Conservation (phyloP, 495 filamentous ascomycete species). For the Hypoxylon cercidicola region DNA sequence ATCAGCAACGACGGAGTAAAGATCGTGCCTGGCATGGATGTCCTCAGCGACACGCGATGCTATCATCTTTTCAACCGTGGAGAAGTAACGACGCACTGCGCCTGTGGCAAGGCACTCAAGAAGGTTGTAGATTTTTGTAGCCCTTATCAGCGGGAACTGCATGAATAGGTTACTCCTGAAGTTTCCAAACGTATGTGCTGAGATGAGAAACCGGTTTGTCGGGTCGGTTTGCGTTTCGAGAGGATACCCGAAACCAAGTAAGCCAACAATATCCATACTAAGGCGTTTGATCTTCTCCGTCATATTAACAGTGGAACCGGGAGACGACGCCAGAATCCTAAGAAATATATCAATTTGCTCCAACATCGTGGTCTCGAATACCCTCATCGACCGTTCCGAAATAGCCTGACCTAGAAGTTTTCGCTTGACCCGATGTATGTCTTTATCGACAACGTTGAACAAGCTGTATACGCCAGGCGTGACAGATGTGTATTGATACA, state of each 20-base stretch:
- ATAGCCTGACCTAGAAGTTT: slow-evolving; percentile 12
- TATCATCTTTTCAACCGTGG: slow-evolving; percentile 12
- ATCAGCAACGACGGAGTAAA: slow-evolving; percentile 50
- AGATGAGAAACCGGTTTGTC: slow-evolving; percentile 17
- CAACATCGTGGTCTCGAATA: slow-evolving; percentile 17
- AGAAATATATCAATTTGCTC: slow-evolving; percentile 19
- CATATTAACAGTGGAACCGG: slow-evolving; percentile 9
- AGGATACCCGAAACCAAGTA: slow-evolving; percentile 22
- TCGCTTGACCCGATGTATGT: slow-evolving; percentile 13
- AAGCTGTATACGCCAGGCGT: not conserved
- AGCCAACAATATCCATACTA: slow-evolving; percentile 21
- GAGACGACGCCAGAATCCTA: slow-evolving; percentile 28
- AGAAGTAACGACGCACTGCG: slow-evolving; percentile 4
- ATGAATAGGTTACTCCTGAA: slow-evolving; percentile 12
- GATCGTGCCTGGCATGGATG: slow-evolving; percentile 18
- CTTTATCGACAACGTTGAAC: slow-evolving; percentile 19
- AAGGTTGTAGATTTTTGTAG: not conserved
- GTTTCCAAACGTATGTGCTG: not conserved
- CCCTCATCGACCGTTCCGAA: slow-evolving; percentile 16
- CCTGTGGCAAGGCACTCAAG: not conserved
- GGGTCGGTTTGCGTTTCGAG: slow-evolving; percentile 18
- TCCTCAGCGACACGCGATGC: slow-evolving; percentile 7
- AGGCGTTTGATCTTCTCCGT: slow-evolving; percentile 19
- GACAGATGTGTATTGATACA: not conserved
- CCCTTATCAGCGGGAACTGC: slow-evolving; percentile 8